Base-by-base conservation (phyloP, 805 yeast genomes). In the Spathaspora boniae region DNA sequence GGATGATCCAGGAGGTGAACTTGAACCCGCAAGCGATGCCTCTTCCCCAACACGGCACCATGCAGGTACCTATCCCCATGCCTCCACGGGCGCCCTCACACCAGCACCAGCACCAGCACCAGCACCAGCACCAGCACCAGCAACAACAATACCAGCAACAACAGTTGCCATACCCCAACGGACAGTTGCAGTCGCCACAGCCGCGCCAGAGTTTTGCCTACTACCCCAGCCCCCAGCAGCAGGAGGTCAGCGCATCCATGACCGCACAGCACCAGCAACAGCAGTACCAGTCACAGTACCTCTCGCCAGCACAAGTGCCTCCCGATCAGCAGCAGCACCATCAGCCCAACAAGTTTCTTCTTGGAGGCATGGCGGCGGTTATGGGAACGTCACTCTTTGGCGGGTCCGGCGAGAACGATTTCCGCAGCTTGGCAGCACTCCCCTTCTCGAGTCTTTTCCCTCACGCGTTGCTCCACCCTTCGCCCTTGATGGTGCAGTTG, bases 331-430 rank as follows among this genome's bases (percentile, higher is more conserved):
- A 47, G 18, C 33, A 34, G 24, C 44, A 18, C 22, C 25, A 28
- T 12, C 69, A 8, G 6, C 36, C 49, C 11, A 72, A 70, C 42
- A 79, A 77, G 51, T 48, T 75, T 18, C 52, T 81, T 29, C 50
- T 81, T 42, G 86, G 86, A 11, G 82, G 85, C 15, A 64, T 80
- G 65, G 80, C 83, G 16, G 67, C 79, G 34, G 68, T 80, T 48
- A 68, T 78, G 60, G 86, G 86, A 18, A 70, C 82, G 3, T 73
- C 82, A 1, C 61, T 78, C 31, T 63, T 74, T 36, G 76, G 74
- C 35, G 82, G 77, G 30, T 62, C 68, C 32, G 62, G 56, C 20
- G 52, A 49, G 23, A 54, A 59, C 38, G 72, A 64, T 40, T 61
- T 62, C 47, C 65, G 67, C 46, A 72, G 77, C 3, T 54, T 76